These are phyloP conservation scores for Penicillium aurantiogriseum DNA, from an alignment of 2,329 filamentous ascomycete species.

Conservation along the genomic window DNA sequence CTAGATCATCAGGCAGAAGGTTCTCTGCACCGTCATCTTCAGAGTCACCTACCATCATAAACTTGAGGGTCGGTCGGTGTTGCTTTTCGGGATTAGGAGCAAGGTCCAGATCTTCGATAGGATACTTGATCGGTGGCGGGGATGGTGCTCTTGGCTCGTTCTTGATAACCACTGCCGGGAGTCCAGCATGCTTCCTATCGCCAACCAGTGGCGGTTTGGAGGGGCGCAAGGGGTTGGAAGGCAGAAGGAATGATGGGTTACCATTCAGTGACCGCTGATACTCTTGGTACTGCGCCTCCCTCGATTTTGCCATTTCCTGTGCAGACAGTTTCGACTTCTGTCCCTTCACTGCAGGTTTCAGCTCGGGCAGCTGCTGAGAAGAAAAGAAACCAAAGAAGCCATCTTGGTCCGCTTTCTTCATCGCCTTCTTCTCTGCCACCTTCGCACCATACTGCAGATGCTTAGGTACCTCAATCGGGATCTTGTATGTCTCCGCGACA, in stretches of 20 bases:
- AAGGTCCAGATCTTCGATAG: constrained; percentile 89
- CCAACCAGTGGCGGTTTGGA: constrained; percentile 32
- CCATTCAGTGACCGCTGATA: constrained; percentile 48
- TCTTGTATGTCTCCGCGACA: constrained; percentile 78
- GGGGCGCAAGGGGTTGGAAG: constrained; percentile 32
- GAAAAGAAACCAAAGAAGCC: constrained; percentile 53
- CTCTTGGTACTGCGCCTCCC: constrained; percentile 50
- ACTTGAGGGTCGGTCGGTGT: constrained; percentile 73
- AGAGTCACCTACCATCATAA: constrained; percentile 66
- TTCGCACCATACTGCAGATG: constrained; percentile 80
- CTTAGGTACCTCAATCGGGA: constrained; percentile 80
- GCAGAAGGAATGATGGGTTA: constrained; percentile 43
- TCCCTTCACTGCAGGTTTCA: constrained; percentile 71
- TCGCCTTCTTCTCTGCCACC: constrained; percentile 71
- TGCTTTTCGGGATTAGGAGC: constrained; percentile 62
- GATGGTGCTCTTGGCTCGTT: constrained; percentile 59
- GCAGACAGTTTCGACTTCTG: constrained; percentile 58
- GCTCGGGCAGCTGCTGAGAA: constrained; percentile 62
- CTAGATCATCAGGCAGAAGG: constrained; percentile 53
- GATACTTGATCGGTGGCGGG: constrained; percentile 82
- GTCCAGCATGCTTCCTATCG: constrained; percentile 33
- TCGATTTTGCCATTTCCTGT: constrained; percentile 48
- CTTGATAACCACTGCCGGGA: constrained; percentile 44
- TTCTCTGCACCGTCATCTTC: constrained; percentile 49
- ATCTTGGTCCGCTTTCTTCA: constrained; percentile 57